Evolutionary conservation across 2,329 filamentous ascomycete genomes (phyloP), one percentile per base, ranked within the genome.

Genomic region (Sporothrix schenckii): DNA sequence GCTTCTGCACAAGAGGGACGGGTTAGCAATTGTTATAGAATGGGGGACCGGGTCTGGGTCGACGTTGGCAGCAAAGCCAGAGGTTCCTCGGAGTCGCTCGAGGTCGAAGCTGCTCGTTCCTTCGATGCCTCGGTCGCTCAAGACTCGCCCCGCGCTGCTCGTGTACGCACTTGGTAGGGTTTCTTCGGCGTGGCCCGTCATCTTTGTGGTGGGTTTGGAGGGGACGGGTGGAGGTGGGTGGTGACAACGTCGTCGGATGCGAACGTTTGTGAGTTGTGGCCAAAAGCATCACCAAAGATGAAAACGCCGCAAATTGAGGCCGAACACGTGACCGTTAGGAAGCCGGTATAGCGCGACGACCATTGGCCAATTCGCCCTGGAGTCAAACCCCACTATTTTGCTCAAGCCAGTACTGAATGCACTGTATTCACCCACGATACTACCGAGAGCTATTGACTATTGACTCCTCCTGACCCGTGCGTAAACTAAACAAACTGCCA

Each of bases 1-100:
- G 92, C 92, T 81, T 87, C 90, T 92, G 78, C 2, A 24, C 1
- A 1, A 50, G 4, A n/a, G 16, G 9, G 19, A 11, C 5, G 13
- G 24, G 65, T 71, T 49, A 72, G 72, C 34, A 52, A 11, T 16
- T n/a, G 39, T n/a, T 7, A 2, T 19, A 21, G 14, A 3, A 2
- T 4, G 9, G 0, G 30, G 16, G 30, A 9, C 2, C 3, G 9
- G 24, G 54, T 39, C 30, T 14, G 53, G 24, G 4, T 60, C 34
- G 56, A 41, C n/a, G n/a, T n/a, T n/a, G 50, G n/a, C 19, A 1
- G 21, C 4, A 34, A 14, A 39, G 56, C 34, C n/a, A 0, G 34
- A 34, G 34, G 34, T 9, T 34, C 34, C 4, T 9, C 34, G 1
- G 34, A 34, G 41, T 44, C 14, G 41, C 9, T 44, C 41, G 41